A percentile compares a stretch with the other conserved stretches of the same genome.
These are phyloP conservation scores for Cichorium intybus DNA, from an alignment of 140 eudicot genomes.

Conservation along the genomic window DNA sequence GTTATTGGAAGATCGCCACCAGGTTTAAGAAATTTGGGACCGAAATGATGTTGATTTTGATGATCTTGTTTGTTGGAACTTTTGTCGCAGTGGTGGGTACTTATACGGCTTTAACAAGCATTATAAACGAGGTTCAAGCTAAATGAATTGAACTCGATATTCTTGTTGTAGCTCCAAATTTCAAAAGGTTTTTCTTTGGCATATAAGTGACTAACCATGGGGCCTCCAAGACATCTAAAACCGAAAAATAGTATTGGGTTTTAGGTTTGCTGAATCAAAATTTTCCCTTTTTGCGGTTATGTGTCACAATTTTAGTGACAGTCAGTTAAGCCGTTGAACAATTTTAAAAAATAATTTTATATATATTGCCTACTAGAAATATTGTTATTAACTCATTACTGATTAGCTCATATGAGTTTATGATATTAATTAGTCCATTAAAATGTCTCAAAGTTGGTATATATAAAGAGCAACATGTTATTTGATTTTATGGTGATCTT, in stretches of 20 bases:
- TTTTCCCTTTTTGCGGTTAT: background rate
- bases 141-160: conserved; percentile 8
- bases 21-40: conserved; percentile 26
- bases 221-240: too few relatives aligned
- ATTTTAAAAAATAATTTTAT: too few relatives aligned
- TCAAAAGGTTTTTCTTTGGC: background rate
- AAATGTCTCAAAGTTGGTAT: too few relatives aligned
- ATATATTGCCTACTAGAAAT: too few relatives aligned
- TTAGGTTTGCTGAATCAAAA: too few relatives aligned
- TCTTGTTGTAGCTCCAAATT: background rate
- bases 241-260: too few relatives aligned
- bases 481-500: too few relatives aligned
- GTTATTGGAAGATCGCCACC: conserved; percentile 46
- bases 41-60: conserved; percentile 26
- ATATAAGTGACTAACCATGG: background rate
- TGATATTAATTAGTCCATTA: background rate
- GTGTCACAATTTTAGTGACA: background rate
- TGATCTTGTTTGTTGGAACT: conserved; percentile 42
- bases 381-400: too few relatives aligned
- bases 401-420: background rate
- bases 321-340: too few relatives aligned
- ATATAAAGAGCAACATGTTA: too few relatives aligned
- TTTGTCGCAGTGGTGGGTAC: conserved; percentile 44
- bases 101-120: conserved; percentile 36
- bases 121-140: conserved; percentile 29